Percentiles rank a stretch among this genome's conserved stretches.
These are phyloP conservation scores for Chrysochromulina tobinii DNA, from an alignment of 78 protist species.

Conservation along the genomic window DNA sequence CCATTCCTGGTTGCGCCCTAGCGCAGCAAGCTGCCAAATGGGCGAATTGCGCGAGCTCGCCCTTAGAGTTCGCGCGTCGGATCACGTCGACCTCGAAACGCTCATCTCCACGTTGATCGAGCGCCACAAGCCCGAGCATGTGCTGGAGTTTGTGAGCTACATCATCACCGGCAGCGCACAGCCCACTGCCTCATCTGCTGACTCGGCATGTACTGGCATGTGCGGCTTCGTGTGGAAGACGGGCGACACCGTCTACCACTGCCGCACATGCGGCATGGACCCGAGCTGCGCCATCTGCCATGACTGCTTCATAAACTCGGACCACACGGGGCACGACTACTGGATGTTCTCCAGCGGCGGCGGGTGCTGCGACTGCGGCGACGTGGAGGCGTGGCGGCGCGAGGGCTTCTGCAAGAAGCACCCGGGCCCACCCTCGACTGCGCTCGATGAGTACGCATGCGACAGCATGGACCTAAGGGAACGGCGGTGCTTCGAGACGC, in stretches of 20 bases:
- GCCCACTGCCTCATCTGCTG: too few species aligned
- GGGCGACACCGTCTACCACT: conserved; percentile 78
- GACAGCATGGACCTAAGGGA: too few species aligned
- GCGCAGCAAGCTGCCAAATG: too few species aligned
- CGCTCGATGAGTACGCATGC: neutral
- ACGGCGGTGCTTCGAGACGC: too few species aligned
- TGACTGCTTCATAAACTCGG: conserved; percentile 72
- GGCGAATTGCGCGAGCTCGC: too few species aligned
- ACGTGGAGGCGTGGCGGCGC: conserved; percentile 30
- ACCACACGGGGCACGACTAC: conserved; percentile 85
- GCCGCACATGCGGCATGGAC: conserved; percentile 83
- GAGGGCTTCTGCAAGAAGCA: conserved; percentile 27
- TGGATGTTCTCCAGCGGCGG: conserved; percentile 61
- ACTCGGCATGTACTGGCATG: neutral
- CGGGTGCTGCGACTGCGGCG: conserved; percentile 85
- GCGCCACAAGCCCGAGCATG: too few species aligned
- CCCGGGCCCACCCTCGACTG: neutral
- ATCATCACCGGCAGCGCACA: too few species aligned
- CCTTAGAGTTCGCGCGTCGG: too few species aligned
- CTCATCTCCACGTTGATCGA: too few species aligned
- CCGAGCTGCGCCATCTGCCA: conserved; percentile 82
- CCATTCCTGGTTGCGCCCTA: too few species aligned
- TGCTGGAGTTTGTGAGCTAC: too few species aligned
- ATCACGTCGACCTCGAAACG: too few species aligned
- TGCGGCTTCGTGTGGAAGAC: conserved; percentile 74